phyloP scores from a whole-genome alignment of 2,329 filamentous ascomycete genomes.

The Arthrobotrys sinensis region DNA sequence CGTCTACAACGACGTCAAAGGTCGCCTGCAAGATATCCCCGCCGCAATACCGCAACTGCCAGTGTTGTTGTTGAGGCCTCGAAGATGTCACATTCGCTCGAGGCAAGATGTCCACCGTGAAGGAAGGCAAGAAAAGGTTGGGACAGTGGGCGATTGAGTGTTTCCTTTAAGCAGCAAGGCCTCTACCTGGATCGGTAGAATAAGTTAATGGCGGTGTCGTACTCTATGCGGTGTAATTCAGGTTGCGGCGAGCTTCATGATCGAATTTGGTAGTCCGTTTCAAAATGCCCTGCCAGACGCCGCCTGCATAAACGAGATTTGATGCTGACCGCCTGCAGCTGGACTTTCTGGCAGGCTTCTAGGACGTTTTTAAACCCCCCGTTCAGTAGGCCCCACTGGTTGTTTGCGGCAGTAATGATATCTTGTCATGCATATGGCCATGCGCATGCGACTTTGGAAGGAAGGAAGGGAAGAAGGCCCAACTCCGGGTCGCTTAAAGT shows the following conservation, averaged over 20 bases:
- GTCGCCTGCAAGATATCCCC: conserved; percentile 43
- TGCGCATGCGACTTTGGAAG: conserved; percentile 17
- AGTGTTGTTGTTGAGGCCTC: conserved; percentile 24
- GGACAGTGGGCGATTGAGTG: conserved; percentile 3
- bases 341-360: conserved; percentile 36
- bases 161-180: conserved; percentile 9
- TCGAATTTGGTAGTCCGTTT: conserved; percentile 56
- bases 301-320: conserved; percentile 61
- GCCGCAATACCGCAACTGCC: conserved; percentile 2
- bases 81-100: conserved; percentile 42
- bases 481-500: conserved; percentile 14
- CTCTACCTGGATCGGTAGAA: conserved; percentile 12
- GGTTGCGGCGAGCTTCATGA: conserved; percentile 10
- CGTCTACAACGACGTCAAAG: conserved; percentile 29
- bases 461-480: neutral
- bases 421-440: conserved; percentile 20
- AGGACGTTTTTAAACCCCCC: neutral
- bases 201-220: conserved; percentile 10
- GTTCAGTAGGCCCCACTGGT: conserved; percentile 16
- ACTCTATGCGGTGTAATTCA: conserved; percentile 25
- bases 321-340: conserved; percentile 41
- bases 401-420: conserved; percentile 12
- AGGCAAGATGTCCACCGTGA: neutral
- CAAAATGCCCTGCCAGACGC: conserved; percentile 52
- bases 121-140: conserved; percentile 1